phyloP scores from a whole-genome alignment of 768 basidiomycete genomes.

The Dictyophora rubrovolvata region DNA sequence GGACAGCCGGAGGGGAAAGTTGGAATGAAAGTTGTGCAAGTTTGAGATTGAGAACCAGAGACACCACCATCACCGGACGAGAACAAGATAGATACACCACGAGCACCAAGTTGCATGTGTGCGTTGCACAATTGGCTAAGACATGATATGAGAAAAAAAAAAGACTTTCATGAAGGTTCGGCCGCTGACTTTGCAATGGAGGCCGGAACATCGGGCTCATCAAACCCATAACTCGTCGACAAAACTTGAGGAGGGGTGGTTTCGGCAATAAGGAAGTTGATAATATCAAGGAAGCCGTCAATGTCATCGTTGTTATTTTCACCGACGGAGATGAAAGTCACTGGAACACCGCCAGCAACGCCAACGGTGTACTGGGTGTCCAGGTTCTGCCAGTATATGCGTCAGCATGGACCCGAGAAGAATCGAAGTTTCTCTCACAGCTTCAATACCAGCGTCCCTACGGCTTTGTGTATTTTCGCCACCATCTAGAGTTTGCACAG shows the following conservation, averaged over 20 bases:
- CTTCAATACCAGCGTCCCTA: conserved; percentile 10
- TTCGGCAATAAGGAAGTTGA: conserved; percentile 13
- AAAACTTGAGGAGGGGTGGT: conserved; percentile 9
- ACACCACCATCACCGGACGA: conserved; percentile 15
- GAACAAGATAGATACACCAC: conserved; percentile 14
- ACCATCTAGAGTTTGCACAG: conserved; percentile 7
- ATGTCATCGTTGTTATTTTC: conserved; percentile 11
- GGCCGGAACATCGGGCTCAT: conserved; percentile 16
- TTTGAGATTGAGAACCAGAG: conserved; percentile 9
- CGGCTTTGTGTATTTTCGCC: conserved; percentile 8
- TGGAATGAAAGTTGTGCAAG: conserved; percentile 13
- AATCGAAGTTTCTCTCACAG: neutral
- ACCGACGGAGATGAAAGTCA: conserved; percentile 20
- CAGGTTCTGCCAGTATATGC: conserved; percentile 17
- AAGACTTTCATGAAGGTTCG: neutral
- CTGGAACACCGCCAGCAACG: conserved; percentile 20
- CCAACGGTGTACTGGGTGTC: conserved; percentile 31
- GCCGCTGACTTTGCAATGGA: conserved; percentile 14
- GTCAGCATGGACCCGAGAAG: neutral
- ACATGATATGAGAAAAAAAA: neutral
- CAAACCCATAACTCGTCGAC: conserved; percentile 20
- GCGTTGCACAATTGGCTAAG: conserved; percentile 19
- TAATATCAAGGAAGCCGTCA: conserved; percentile 19
- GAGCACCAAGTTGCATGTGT: conserved; percentile 18
- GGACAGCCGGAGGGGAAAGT: conserved; percentile 15